Evolutionary conservation across 805 yeast species (phyloP), one percentile per base, ranked within the genome.

Genomic region (Barnettozyma botsteinii): DNA sequence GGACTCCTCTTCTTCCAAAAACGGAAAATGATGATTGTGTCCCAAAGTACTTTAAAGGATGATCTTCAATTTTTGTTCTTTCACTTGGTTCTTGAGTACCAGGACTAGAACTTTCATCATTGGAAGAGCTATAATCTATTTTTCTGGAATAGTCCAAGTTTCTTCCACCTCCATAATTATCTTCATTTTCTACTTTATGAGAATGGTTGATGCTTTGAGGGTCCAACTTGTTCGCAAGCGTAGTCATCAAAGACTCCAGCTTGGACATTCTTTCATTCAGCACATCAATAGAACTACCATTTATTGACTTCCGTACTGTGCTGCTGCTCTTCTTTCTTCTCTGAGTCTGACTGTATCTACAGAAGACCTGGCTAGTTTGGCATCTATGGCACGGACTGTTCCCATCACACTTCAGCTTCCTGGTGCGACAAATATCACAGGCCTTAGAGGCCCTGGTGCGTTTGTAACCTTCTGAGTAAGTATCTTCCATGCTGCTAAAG

Each of bases 351-450:
- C 46, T 42, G 33, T 49, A 49, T 10, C 33, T 22, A 27, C 55
- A 51, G 15, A 21, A 14, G 34, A 74, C 79, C 55, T 81, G 82
- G 23, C 81, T 75, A 57, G 82, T 89, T 3, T 91, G 77, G 54
- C 96, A 88, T 51, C 82, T 87, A 20, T 79, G 75, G 56, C 91
- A 84, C 1, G 91, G 93, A 50, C 74, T 81, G 48, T 75, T 75
- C 9, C 89, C 91, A 53, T 84, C 91, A 60, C 93, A 84, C 56
- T 81, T 82, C 43, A 84, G 86, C 57, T 84, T 84, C 56, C 83
- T 78, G 53, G 77, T 75, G 13, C 93, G 59, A 38, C 77, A 72
- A 27, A 58, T 62, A 47, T 72, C 75, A 51, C 77, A 72, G 5
- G 77, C 76, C 37, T 66, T 64, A 7, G 47, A 10, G 3, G 48